Evolutionary conservation across 768 basidiomycete species (phyloP), one percentile per base, ranked within the genome.

Genomic region (Favolaschia claudopus): DNA sequence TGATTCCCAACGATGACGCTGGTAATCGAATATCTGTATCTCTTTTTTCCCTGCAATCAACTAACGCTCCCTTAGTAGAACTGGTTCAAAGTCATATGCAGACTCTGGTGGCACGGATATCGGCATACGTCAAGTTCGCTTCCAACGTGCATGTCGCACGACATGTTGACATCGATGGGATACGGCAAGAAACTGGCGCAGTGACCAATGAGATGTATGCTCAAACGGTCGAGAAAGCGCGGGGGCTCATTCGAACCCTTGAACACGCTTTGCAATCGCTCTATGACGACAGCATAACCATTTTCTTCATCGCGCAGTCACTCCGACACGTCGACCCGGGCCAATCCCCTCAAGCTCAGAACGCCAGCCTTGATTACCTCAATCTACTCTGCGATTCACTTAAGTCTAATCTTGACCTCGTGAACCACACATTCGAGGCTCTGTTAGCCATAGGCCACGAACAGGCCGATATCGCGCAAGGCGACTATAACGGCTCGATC

Each of bases 141-240:
- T 82, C 85, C 22, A 87, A 92, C 61, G 82, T 95, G 59, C 88
- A 95, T 70, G 73, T 96, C 50, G 92, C 92, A 19, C 84, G 86
- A 28, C 86, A 89, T 70, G 86, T 96, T 59, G 95, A 95, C 69
- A 85, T 95, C 56, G 91, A 94, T 64, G 90, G 89, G 15, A 81
- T 90, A 60, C 79, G 79, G 25, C 78, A 82, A 58, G 82, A 85
- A 27, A 74, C 79, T 1, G 77, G 75, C 10, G 68, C 78, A 14
- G 70, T 80, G 7, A 69, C 77, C 22, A 83, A 84, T 63, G 76
- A 82, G 19, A 69, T 78, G 31, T 93, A 92, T 68, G 69, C 78
- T 14, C 81, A 85, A 61, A 85, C 86, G 19, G 88, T 95, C 3
- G 85, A 87, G 40, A 86, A 80, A 55, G 93, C 91, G 19, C 82